Base-by-base conservation (phyloP, 352 stramenopile species). In the Blastocystis sp. region DNA sequence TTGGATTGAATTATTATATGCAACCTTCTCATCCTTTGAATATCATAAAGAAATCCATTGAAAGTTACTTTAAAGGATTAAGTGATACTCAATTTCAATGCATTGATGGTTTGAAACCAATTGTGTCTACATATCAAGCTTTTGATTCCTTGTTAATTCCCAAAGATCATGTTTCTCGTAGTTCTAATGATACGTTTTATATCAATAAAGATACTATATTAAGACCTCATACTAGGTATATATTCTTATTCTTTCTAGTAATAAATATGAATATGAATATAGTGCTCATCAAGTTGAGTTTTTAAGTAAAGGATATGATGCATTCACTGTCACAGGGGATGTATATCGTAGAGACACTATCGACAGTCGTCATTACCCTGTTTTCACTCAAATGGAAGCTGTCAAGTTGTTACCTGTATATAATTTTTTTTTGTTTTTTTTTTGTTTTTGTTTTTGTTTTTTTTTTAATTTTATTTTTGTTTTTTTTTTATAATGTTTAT, bases 371-470 rank as follows among this genome's bases (percentile, higher is more conserved):
- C 91, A 99, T 74, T 99, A 96, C 77, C 91, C 91, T 0, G 84
- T 95, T 7, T 99, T 99, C 75, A 91, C 96, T 71, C 83, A 93
- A 66, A 94, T 97, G 83, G 91, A 99, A 67, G 91, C 86, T 42
- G 87, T 94, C 0, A 82, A 86, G 4, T 47, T 21, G 11, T 40
- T 59, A 11, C n/a, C 24, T n/a, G n/a, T n/a, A n/a, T n/a, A n/a
- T n/a, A n/a, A n/a, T n/a, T n/a, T n/a, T n/a, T n/a, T n/a, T n/a
- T n/a, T n/a, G n/a, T n/a, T n/a, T n/a, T n/a, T n/a, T n/a, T n/a
- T n/a, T n/a, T n/a, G n/a, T n/a, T n/a, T n/a, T n/a, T n/a, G n/a
- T n/a, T n/a, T n/a, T n/a, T n/a, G n/a, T n/a, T n/a, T n/a, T n/a
- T n/a, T n/a, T n/a, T n/a, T n/a, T n/a, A n/a, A n/a, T n/a, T n/a